Evolutionary conservation across 495 filamentous ascomycete genomes (phyloP).

Genomic region (Podospora fimiseda): DNA sequence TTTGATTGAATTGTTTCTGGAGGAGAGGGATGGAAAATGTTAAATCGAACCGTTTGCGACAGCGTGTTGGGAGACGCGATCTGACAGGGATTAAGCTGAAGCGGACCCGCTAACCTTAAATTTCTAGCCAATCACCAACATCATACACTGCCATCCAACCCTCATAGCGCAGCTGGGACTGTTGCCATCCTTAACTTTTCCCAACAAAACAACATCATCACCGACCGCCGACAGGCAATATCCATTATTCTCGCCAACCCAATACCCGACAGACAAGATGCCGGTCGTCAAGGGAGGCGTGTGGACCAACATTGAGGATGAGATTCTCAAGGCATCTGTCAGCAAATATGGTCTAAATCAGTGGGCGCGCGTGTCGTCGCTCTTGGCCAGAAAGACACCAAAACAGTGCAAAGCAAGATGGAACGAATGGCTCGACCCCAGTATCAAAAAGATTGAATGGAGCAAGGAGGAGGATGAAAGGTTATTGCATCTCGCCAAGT

Average conservation of each 20-base stretch:
- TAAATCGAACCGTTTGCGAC: not conserved
- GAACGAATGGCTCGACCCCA: conserved; percentile 96
- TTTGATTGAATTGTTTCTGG: not conserved
- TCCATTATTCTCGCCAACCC: conserved; percentile 1
- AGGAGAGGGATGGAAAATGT: not conserved
- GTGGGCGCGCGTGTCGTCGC: conserved; percentile 96
- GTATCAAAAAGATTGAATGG: conserved; percentile 98
- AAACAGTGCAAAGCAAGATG: conserved; percentile 99
- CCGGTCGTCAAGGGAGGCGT: conserved; percentile 97
- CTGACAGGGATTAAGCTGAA: not conserved
- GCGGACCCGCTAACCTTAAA: not conserved
- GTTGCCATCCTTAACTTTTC: not conserved
- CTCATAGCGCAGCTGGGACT: not conserved
- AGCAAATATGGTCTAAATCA: conserved; percentile 98
- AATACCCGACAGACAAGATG: conserved; percentile 52
- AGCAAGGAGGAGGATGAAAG: conserved; percentile 98
- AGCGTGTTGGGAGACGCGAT: conserved; percentile 2
- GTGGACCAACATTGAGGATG: conserved; percentile 76
- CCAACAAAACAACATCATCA: not conserved
- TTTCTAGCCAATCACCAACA: not conserved
- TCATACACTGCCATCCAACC: not conserved
- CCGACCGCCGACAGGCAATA: not conserved
- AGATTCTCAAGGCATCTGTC: conserved; percentile 93
- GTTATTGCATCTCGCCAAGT: conserved; percentile 87
- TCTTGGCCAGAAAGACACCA: conserved; percentile 93